These are phyloP conservation scores for Uromyces viciae-fabae DNA, from an alignment of 1,284 basidiomycete species.

Conservation along the genomic window DNA sequence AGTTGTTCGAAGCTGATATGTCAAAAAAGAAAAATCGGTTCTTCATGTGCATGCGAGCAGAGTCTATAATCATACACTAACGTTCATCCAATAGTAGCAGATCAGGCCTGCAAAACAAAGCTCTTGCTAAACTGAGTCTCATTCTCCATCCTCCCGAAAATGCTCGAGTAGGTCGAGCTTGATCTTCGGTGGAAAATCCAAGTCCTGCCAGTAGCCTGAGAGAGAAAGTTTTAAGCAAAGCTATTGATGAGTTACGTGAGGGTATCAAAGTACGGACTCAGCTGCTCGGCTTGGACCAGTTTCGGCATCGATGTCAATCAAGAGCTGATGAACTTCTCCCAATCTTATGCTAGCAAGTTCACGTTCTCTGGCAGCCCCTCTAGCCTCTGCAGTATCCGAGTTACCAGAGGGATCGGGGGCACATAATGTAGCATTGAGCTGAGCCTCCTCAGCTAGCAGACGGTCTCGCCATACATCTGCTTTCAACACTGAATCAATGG, in stretches of 20 bases:
- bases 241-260: too few species aligned
- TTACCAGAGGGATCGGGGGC: conserved; percentile 58
- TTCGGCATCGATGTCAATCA: conserved; percentile 97
- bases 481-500: conserved; percentile 88
- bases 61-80: neutral
- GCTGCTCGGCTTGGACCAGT: conserved; percentile 91
- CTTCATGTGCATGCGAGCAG: neutral
- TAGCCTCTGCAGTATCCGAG: conserved; percentile 58
- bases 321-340: conserved; percentile 83
- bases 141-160: conserved; percentile 96
- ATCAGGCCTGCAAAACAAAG: conserved; percentile 84
- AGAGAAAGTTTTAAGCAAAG: conserved; percentile 61
- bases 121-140: conserved; percentile 62
- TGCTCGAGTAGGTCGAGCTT: conserved; percentile 59
- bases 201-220: conserved; percentile 57
- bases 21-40: neutral
- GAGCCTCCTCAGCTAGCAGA: conserved; percentile 72
- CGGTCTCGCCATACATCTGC: conserved; percentile 95
- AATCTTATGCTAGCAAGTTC: conserved; percentile 81
- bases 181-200: conserved; percentile 2
- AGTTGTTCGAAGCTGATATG: conserved; percentile 79
- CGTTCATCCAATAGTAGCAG: conserved; percentile 79
- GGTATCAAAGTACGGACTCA: conserved; percentile 71
- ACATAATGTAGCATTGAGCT: conserved; percentile 68
- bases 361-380: conserved; percentile 67